Percentiles rank a stretch among this genome's conserved stretches.
Evolutionary conservation across 345 rosid species (phyloP).

Genomic region (Gossypium turneri): DNA sequence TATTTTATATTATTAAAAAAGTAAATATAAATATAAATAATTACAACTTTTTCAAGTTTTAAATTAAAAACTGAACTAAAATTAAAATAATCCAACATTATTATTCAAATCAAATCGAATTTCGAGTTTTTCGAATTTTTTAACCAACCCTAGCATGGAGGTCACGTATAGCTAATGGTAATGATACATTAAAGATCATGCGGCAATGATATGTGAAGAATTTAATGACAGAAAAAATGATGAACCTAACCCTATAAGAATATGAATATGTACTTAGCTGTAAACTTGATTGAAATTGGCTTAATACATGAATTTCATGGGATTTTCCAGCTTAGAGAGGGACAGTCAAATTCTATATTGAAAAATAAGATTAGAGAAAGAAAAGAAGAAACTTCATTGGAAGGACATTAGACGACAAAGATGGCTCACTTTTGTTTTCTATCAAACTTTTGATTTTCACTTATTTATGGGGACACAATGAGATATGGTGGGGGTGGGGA

Average conservation of each 20-base stretch:
- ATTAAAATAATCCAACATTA: too few species aligned
- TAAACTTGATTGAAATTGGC: constrained; percentile 7
- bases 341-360: not conserved
- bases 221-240: constrained; percentile 4
- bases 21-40: too few species aligned
- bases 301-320: not conserved
- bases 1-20: too few species aligned
- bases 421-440: not conserved
- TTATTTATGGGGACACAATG: not conserved
- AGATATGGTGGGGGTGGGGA: not conserved
- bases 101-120: too few species aligned
- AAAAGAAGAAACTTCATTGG: too few species aligned
- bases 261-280: not conserved
- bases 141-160: too few species aligned
- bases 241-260: not conserved
- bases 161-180: not conserved
- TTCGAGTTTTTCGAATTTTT: too few species aligned
- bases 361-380: not conserved
- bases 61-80: too few species aligned
- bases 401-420: not conserved
- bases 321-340: not conserved
- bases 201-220: not conserved
- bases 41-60: too few species aligned
- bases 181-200: not conserved
- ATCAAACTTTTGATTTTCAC: not conserved